Evolutionary conservation across 1,284 basidiomycete genomes (phyloP), one percentile per base, ranked within the genome.

Genomic region (Rhodotorula sp.): DNA sequence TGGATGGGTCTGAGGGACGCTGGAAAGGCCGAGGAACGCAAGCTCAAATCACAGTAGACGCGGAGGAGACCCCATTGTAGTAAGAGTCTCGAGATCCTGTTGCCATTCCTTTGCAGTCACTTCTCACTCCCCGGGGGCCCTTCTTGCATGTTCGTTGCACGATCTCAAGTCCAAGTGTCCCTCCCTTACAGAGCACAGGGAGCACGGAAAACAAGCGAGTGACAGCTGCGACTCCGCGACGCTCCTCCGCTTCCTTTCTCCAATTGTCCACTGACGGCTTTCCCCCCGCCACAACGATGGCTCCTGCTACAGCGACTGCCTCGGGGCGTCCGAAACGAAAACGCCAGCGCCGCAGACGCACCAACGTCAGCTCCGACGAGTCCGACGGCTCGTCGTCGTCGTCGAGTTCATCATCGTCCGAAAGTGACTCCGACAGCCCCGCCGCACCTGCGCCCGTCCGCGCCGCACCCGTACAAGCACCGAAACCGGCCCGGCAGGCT

Each of bases 311-410:
- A 11, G 63, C 62, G 16, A 64, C 64, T n/a, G 59, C 70, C 3
- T 59, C 63, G 16, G 66, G 72, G 6, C 66, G 71, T 18, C 69
- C 72, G 8, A 71, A 71, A 48, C 69, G 72, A 26, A 74, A 74
- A 59, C 70, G 72, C 22, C 70, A 71, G 46, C 72, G 72, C 63
- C 59, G 64, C 22, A 50, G 70, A 26, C 64, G 64, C 34, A 60
- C 64, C 47, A 59, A 65, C 53, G 28, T n/a, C 52, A 15, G 30
- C 18, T 61, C 60, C 13, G 60, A 61, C 59, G 59, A 61, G 44
- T 57, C 55, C 55, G 63, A 65, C 53, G 46, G 26, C 63, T 60
- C 55, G 56, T 64, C 62, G 22, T 60, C 55, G 56, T 64, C 62
- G 22, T 58, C 60, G 46, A n/a, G 24, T 31, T 22, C 48, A 5